phyloP scores from a whole-genome alignment of 2,329 filamentous ascomycete species.

The Aspergillus sp. region DNA sequence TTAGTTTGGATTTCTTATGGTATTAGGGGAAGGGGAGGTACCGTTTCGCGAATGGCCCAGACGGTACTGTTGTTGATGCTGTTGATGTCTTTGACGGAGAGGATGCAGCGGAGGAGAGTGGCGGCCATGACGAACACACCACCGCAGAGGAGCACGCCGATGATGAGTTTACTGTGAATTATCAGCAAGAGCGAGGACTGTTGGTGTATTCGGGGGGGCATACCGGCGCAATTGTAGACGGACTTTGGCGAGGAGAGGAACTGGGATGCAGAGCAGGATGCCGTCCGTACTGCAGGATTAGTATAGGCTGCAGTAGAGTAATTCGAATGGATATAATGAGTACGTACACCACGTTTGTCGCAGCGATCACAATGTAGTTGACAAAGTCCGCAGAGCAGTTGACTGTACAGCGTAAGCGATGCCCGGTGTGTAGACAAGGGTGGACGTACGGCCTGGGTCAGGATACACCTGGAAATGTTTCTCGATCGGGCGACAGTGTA shows the following conservation, averaged over 20 bases:
- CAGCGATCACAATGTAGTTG: slow-evolving; percentile 41
- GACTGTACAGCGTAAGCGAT: background rate
- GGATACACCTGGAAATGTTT: slow-evolving; percentile 45
- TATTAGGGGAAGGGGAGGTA: slow-evolving; percentile 15
- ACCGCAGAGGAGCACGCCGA: slow-evolving; percentile 43
- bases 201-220: background rate
- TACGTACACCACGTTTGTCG: slow-evolving; percentile 39
- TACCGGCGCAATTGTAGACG: slow-evolving; percentile 37
- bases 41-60: slow-evolving; percentile 48
- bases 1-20: background rate
- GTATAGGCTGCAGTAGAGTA: background rate
- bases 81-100: slow-evolving; percentile 38
- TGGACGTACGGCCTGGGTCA: slow-evolving; percentile 37
- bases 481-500: slow-evolving; percentile 39
- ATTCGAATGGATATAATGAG: background rate
- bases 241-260: slow-evolving; percentile 44
- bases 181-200: background rate
- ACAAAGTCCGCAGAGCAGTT: slow-evolving; percentile 36
- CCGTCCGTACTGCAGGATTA: slow-evolving; percentile 38
- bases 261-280: slow-evolving; percentile 41
- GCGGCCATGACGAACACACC: slow-evolving; percentile 48
- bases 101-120: slow-evolving; percentile 43
- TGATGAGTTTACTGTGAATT: slow-evolving; percentile 34
- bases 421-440: too few species aligned
- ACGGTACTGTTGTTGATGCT: slow-evolving; percentile 43